phyloP scores from a whole-genome alignment of 345 rosid species.

The Linum usitatissimum region DNA sequence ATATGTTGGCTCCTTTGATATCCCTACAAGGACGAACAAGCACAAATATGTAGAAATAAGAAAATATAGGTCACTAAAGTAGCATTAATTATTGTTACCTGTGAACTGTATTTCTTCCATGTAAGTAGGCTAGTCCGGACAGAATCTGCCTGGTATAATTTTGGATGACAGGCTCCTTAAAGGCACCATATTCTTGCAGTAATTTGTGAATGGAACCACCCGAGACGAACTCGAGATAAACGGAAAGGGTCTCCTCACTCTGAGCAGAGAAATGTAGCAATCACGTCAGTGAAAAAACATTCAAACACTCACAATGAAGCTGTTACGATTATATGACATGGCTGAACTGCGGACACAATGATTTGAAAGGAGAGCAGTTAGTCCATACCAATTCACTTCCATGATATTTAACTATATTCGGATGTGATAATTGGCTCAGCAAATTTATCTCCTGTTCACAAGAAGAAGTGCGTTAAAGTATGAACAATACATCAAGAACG shows the following conservation, averaged over 20 bases:
- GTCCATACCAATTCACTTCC: conserved; percentile 90
- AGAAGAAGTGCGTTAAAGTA: background rate
- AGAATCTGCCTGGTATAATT: conserved; percentile 84
- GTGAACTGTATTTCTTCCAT: conserved; percentile 86
- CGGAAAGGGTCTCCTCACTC: conserved; percentile 86
- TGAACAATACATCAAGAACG: conserved; percentile 11
- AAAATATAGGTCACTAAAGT: background rate
- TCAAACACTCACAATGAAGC: conserved; percentile 2
- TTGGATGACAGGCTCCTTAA: conserved; percentile 86
- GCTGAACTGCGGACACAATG: too few species aligned
- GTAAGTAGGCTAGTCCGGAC: conserved; percentile 80
- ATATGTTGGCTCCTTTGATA: conserved; percentile 92
- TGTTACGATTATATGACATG: background rate
- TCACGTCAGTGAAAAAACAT: background rate
- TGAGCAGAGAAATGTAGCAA: conserved; percentile 22
- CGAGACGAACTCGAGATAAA: conserved; percentile 87
- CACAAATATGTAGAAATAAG: background rate
- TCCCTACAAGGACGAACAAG: conserved; percentile 44
- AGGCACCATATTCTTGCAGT: conserved; percentile 87
- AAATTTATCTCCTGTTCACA: conserved; percentile 77
- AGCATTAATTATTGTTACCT: conserved; percentile 36
- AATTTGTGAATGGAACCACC: conserved; percentile 96
- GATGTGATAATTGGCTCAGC: conserved; percentile 76
- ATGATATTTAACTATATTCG: conserved; percentile 80
- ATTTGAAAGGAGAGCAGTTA: conserved; percentile 1